phyloP scores from a whole-genome alignment of 495 filamentous ascomycete species.

The Penicillium angulare region DNA sequence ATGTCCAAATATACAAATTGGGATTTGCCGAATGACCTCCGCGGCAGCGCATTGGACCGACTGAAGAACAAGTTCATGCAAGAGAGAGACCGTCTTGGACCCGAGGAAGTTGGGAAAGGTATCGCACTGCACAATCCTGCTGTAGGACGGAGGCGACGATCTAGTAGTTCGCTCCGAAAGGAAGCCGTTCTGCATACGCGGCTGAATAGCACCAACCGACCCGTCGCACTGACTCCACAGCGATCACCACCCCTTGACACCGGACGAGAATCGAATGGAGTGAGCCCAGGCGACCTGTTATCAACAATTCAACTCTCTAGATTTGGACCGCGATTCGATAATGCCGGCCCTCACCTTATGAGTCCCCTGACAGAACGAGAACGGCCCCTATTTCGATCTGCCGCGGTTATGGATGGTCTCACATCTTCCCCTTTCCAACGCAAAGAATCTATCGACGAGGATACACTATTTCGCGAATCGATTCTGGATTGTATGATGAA shows the following conservation, averaged over 20 bases:
- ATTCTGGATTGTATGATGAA: conserved; percentile 96
- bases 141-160: conserved; percentile 62
- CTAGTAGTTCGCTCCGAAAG: conserved; percentile 73
- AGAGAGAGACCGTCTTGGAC: conserved; percentile 79
- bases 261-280: conserved; percentile 34
- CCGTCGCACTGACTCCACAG: conserved; percentile 15
- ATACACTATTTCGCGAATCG: conserved; percentile 81
- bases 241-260: conserved; percentile 10
- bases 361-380: conserved; percentile 62
- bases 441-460: conserved; percentile 79
- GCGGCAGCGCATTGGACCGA: conserved; percentile 77
- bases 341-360: conserved; percentile 27
- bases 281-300: conserved; percentile 76
- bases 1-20: conserved; percentile 91
- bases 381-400: conserved; percentile 54
- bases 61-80: conserved; percentile 91
- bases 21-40: conserved; percentile 87
- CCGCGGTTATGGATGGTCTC: conserved; percentile 25
- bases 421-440: conserved; percentile 55
- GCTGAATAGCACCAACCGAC: conserved; percentile 28
- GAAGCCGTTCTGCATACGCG: conserved; percentile 75
- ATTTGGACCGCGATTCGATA: conserved; percentile 43
- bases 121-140: conserved; percentile 91
- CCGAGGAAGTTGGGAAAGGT: conserved; percentile 85
- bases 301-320: conserved; percentile 75